A percentile compares a stretch with the other conserved stretches of the same genome.
Evolutionary conservation across 768 basidiomycete genomes (phyloP).

Genomic region (Russula vinacea): DNA sequence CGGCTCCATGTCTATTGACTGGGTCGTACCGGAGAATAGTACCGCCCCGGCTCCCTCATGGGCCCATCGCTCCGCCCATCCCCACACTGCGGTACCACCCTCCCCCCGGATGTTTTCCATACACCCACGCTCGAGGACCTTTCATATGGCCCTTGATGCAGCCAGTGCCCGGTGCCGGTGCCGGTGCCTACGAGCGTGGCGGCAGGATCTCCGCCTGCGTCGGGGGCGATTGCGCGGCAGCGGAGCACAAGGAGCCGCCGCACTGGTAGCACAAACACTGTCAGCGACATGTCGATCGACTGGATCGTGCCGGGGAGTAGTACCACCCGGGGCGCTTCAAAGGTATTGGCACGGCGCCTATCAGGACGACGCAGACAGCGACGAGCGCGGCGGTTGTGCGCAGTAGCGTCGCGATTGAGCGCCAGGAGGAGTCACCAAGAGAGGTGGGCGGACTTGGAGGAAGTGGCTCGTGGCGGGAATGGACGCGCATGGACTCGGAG

Average conservation of each 20-base stretch:
- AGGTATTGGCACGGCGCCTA: conserved; percentile 13
- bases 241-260: neutral
- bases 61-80: neutral
- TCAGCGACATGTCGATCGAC: conserved; percentile 13
- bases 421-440: neutral
- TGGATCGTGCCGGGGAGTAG: conserved; percentile 23
- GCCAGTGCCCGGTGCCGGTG: neutral
- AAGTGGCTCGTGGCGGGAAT: neutral
- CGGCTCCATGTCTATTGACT: too few relatives aligned
- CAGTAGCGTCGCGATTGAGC: conserved; percentile 23
- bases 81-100: neutral
- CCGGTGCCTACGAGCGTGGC: too few relatives aligned
- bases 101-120: neutral
- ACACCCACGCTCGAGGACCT: neutral
- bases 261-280: neutral
- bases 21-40: too few relatives aligned
- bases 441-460: neutral
- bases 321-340: neutral
- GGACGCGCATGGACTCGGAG: conserved; percentile 19
- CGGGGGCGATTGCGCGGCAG: neutral
- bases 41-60: neutral
- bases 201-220: neutral
- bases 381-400: conserved; percentile 1
- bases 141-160: neutral
- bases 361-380: conserved; percentile 14